These are phyloP conservation scores for Bretschneidera sinensis DNA, from an alignment of 345 rosid genomes.

Conservation along the genomic window DNA sequence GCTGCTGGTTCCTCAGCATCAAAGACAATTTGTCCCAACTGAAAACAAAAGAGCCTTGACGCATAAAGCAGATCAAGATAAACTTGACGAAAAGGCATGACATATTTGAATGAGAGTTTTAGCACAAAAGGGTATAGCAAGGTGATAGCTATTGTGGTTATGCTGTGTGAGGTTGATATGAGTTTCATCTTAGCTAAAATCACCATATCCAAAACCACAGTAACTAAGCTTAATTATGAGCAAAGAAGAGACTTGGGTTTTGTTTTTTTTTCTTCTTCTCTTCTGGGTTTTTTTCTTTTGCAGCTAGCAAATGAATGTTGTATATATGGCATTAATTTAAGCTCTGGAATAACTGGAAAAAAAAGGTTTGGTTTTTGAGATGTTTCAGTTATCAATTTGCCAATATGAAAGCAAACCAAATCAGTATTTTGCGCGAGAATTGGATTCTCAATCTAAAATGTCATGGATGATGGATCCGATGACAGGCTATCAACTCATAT, in stretches of 20 bases:
- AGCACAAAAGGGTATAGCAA: slow-evolving; percentile 19
- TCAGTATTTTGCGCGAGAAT: too few species aligned
- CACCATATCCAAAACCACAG: slow-evolving; percentile 18
- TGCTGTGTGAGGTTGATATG: slow-evolving; percentile 3
- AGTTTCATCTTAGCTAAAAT: slow-evolving; percentile 14
- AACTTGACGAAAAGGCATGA: slow-evolving; percentile 6
- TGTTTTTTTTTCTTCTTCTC: too few species aligned
- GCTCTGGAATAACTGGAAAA: too few species aligned
- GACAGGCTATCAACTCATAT: too few species aligned
- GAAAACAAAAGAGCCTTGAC: slow-evolving; percentile 15
- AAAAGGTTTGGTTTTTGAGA: too few species aligned
- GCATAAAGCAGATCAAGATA: slow-evolving; percentile 12
- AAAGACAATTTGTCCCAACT: slow-evolving; percentile 14
- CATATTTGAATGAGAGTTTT: slow-evolving; percentile 17
- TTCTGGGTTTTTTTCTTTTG: too few species aligned
- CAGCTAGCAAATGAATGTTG: too few species aligned
- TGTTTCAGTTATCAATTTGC: too few species aligned
- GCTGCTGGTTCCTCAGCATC: slow-evolving; percentile 1
- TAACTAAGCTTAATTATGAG: background rate
- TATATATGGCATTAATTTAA: too few species aligned
- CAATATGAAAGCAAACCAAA: too few species aligned
- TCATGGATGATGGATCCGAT: too few species aligned
- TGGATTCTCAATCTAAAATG: too few species aligned
- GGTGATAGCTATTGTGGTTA: slow-evolving; percentile 10
- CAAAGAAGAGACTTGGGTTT: background rate